These are phyloP conservation scores for Suillus hirtellus DNA, from an alignment of 768 basidiomycete species.

Conservation along the genomic window DNA sequence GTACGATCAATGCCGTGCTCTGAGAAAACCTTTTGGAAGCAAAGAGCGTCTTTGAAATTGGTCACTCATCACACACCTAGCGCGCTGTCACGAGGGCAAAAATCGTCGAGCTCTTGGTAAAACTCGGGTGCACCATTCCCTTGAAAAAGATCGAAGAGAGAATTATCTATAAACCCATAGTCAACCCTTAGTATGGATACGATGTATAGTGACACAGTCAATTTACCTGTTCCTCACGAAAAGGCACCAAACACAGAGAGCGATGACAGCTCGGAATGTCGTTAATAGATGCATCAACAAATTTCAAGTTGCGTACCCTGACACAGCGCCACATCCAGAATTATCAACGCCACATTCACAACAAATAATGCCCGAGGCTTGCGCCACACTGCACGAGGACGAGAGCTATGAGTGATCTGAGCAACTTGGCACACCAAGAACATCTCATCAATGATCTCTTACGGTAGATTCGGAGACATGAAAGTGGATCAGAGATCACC, in stretches of 20 bases:
- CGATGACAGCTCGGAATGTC: conserved; percentile 7
- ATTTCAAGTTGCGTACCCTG: conserved; percentile 9
- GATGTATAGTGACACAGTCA: not conserved
- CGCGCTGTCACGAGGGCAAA: conserved; percentile 3
- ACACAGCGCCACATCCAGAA: conserved; percentile 7
- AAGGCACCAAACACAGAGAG: conserved; percentile 16
- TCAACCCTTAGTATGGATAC: not conserved
- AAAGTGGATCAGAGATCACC: not conserved
- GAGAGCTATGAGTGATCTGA: not conserved
- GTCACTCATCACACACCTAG: conserved; percentile 10
- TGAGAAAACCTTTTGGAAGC: conserved; percentile 8
- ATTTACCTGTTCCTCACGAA: conserved; percentile 5
- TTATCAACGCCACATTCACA: not conserved
- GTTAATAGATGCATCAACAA: not conserved
- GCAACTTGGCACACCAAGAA: not conserved
- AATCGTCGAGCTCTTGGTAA: not conserved
- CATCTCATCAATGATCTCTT: not conserved
- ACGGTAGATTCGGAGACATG: not conserved
- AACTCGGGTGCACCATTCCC: not conserved
- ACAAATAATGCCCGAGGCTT: not conserved
- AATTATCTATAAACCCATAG: not conserved
- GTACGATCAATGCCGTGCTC: conserved; percentile 4
- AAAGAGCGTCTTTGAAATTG: conserved; percentile 6
- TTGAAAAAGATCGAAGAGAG: conserved; percentile 1
- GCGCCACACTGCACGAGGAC: no score